Conservation (phyloP, 139 green algal genomes). For the Chlamydomonas applanata region DNA sequence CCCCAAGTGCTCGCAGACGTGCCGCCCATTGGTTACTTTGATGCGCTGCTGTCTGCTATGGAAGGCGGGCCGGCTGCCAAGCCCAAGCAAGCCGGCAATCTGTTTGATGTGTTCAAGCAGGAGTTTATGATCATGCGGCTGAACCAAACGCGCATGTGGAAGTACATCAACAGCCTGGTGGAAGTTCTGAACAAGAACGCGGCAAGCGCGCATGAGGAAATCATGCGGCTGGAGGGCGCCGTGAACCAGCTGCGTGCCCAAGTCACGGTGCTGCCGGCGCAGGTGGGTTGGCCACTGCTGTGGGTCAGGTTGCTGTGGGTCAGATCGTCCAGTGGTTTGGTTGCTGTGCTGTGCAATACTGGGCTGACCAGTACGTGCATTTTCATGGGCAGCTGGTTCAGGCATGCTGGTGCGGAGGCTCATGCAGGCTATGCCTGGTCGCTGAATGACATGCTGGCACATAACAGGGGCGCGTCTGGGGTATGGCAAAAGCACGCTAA, state of each 20-base stretch:
- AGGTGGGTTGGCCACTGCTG: not conserved
- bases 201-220: conserved; percentile 3
- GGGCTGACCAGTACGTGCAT: not conserved
- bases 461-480: too few relatives aligned
- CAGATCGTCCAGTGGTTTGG: not conserved
- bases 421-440: too few relatives aligned
- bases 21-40: conserved; percentile 15
- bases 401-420: too few relatives aligned
- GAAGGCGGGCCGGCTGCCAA: conserved; percentile 32
- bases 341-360: not conserved
- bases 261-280: not conserved
- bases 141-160: conserved; percentile 25
- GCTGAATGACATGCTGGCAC: too few relatives aligned
- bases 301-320: not conserved
- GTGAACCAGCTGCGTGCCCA: not conserved
- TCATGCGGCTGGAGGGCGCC: conserved; percentile 2
- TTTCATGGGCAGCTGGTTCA: not conserved
- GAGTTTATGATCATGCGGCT: conserved; percentile 20
- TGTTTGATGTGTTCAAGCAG: conserved; percentile 58
- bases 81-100: conserved; percentile 32
- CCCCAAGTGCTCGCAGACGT: conserved; percentile 23
- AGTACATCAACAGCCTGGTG: conserved; percentile 27
- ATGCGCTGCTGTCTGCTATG: conserved; percentile 35
- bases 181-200: conserved; percentile 27
- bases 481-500: too few relatives aligned